Evolutionary conservation across 1,284 basidiomycete genomes (phyloP).

Genomic region (Coniferiporia weirii): DNA sequence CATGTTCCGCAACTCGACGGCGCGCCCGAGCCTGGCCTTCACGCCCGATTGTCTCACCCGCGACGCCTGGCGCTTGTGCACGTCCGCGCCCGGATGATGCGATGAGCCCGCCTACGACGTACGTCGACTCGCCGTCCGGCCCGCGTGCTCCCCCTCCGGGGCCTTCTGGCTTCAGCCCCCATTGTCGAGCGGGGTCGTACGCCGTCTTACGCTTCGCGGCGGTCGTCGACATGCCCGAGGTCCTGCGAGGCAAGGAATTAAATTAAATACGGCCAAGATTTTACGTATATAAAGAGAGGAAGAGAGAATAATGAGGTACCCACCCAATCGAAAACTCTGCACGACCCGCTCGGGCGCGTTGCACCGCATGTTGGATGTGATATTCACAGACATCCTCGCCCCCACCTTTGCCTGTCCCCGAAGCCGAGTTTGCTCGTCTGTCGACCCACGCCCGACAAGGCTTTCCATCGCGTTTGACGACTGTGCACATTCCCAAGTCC

Average conservation of each 20-base stretch:
- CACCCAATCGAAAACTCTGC: slow-evolving; percentile 83
- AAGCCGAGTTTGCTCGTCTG: slow-evolving; percentile 53
- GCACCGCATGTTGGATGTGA: slow-evolving; percentile 80
- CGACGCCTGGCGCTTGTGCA: slow-evolving; percentile 42
- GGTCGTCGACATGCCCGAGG: slow-evolving; percentile 57
- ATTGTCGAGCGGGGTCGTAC: slow-evolving; percentile 63
- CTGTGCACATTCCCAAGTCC: slow-evolving; percentile 82
- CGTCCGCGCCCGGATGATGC: slow-evolving; percentile 37
- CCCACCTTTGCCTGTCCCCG: background rate
- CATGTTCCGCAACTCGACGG: slow-evolving; percentile 48
- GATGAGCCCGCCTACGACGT: slow-evolving; percentile 73
- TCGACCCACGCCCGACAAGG: slow-evolving; percentile 86
- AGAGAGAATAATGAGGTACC: slow-evolving; percentile 21
- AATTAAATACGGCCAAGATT: background rate
- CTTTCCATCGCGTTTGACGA: slow-evolving; percentile 73
- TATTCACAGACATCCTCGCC: slow-evolving; percentile 76
- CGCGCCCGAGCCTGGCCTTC: slow-evolving; percentile 69
- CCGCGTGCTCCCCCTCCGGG: slow-evolving; percentile 24
- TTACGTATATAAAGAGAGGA: background rate
- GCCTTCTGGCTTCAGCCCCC: slow-evolving; percentile 63
- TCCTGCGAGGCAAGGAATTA: slow-evolving; percentile 36
- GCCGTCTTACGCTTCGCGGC: slow-evolving; percentile 44
- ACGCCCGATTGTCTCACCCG: slow-evolving; percentile 65
- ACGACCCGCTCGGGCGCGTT: slow-evolving; percentile 62
- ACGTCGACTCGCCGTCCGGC: slow-evolving; percentile 52